Conservation (phyloP, 75 land plant species). For the Selaginella tamariscina region DNA sequence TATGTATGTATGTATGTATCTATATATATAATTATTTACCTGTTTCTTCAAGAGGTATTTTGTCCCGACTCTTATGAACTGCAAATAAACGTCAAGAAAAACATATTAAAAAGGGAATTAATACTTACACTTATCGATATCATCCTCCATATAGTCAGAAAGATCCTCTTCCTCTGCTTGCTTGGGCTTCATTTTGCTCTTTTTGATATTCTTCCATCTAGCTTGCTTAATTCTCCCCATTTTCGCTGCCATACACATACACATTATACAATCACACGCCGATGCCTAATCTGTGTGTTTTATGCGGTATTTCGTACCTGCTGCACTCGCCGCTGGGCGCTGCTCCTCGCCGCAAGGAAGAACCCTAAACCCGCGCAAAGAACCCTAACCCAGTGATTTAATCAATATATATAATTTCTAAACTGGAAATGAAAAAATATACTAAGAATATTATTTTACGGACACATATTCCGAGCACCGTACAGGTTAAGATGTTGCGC, state of each 20-base stretch:
- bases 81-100: neutral
- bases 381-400: too few relatives aligned
- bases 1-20: too few relatives aligned
- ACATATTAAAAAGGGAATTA: neutral
- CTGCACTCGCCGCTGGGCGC: neutral
- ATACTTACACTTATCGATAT: neutral
- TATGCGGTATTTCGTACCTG: neutral
- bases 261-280: neutral
- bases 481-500: too few relatives aligned
- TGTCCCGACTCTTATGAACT: neutral
- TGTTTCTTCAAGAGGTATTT: neutral
- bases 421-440: too few relatives aligned
- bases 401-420: too few relatives aligned
- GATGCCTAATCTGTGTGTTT: neutral
- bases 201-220: neutral
- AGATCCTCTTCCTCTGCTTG: neutral
- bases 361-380: conserved; percentile 3
- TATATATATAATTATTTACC: neutral
- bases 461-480: too few relatives aligned
- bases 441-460: too few relatives aligned
- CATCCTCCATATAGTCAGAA: neutral
- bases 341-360: neutral
- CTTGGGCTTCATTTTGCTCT: neutral
- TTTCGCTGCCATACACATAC: neutral
- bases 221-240: neutral